phyloP scores from a whole-genome alignment of 768 basidiomycete species.

The Xerocomellus dryophilus region DNA sequence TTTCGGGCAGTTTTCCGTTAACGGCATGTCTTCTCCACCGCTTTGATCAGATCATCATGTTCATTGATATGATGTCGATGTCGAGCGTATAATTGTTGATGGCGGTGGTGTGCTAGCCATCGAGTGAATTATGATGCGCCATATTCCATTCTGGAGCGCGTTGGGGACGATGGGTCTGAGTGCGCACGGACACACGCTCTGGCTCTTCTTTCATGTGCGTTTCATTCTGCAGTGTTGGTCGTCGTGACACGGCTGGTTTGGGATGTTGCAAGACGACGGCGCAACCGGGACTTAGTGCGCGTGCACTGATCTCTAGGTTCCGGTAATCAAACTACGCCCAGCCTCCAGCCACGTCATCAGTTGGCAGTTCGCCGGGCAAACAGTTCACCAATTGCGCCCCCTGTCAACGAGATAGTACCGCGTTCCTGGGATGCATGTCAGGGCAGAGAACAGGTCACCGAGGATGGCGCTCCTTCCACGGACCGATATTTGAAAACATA shows the following conservation, averaged over 20 bases:
- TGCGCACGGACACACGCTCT: no score
- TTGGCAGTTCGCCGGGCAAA: neutral
- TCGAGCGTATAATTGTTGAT: slow-evolving; percentile 2
- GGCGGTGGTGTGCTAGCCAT: slow-evolving; percentile 8
- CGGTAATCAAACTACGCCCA: slow-evolving; percentile 7
- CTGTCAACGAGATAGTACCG: neutral
- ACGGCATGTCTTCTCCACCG: neutral
- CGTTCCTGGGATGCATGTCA: neutral
- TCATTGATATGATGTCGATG: slow-evolving; percentile 17
- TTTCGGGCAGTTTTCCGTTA: neutral
- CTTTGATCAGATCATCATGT: neutral
- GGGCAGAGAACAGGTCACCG: no score
- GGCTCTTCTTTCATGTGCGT: slow-evolving; percentile 6
- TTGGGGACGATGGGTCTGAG: no score
- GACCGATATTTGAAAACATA: no score
- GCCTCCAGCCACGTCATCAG: no score
- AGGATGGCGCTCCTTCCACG: no score
- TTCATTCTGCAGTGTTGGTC: slow-evolving; percentile 9
- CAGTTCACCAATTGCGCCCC: neutral
- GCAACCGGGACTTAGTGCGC: neutral
- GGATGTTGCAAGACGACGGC: neutral
- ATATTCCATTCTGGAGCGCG: neutral
- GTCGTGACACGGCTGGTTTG: slow-evolving; percentile 2
- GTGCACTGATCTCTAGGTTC: neutral
- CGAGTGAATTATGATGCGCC: neutral